A percentile compares a stretch with the other conserved stretches of the same genome.
phyloP scores from a whole-genome alignment of 2,329 filamentous ascomycete genomes.

The Massarina eburnea region DNA sequence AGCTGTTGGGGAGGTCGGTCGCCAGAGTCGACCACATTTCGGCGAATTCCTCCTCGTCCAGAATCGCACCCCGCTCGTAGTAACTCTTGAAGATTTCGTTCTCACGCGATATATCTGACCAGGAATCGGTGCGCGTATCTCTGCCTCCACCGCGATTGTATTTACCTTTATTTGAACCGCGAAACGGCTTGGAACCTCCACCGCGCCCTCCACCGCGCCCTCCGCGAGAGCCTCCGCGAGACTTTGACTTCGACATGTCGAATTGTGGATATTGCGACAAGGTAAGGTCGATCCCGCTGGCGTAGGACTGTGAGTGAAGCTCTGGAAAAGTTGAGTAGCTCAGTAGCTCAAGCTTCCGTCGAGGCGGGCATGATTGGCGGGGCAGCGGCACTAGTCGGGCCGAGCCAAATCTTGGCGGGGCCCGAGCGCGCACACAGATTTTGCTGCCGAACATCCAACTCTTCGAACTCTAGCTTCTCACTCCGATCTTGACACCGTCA shows the following conservation, averaged over 20 bases:
- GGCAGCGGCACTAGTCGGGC: constrained; percentile 8
- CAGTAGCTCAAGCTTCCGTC: too few relatives aligned
- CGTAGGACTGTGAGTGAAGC: too few relatives aligned
- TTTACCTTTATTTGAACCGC: constrained; percentile 30
- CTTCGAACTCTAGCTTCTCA: constrained; percentile 23
- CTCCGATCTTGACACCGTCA: constrained; percentile 23
- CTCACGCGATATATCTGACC: constrained; percentile 66
- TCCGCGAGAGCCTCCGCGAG: neutral
- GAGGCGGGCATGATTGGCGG: constrained; percentile 19
- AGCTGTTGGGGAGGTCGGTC: constrained; percentile 91
- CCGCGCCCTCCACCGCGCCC: constrained; percentile 11
- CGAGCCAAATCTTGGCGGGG: constrained; percentile 23
- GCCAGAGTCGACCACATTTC: constrained; percentile 83
- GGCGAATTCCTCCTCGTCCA: constrained; percentile 75
- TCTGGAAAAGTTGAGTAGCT: constrained; percentile 30
- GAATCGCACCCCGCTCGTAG: constrained; percentile 71
- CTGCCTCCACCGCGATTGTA: constrained; percentile 25
- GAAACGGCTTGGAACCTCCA: constrained; percentile 25
- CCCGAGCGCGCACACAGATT: constrained; percentile 29
- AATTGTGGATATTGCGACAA: neutral
- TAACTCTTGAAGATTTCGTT: constrained; percentile 85
- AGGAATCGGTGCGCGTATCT: constrained; percentile 37
- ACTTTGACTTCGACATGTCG: neutral
- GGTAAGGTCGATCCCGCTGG: too few relatives aligned
- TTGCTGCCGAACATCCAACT: constrained; percentile 18